Conservation (phyloP, 768 basidiomycete species). For the Suillus tomentosus region DNA sequence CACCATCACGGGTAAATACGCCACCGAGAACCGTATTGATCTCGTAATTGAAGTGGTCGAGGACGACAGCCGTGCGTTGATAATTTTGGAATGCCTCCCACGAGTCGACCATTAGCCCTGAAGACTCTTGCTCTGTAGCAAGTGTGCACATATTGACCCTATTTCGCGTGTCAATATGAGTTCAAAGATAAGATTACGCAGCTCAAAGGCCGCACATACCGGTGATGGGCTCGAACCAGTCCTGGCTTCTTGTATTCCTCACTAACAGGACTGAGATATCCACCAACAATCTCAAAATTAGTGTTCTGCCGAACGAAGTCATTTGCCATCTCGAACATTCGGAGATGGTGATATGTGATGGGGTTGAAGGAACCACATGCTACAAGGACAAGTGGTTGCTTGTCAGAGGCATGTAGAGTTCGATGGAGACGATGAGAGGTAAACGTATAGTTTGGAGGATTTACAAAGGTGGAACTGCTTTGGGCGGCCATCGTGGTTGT, state of each 20-base stretch:
- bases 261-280: slow-evolving; percentile 94
- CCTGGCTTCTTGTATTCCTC: slow-evolving; percentile 98
- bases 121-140: slow-evolving; percentile 86
- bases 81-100: slow-evolving; percentile 98
- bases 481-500: slow-evolving; percentile 29
- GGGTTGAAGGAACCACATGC: slow-evolving; percentile 99
- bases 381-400: slow-evolving; percentile 90
- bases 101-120: slow-evolving; percentile 96
- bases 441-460: slow-evolving; percentile 69
- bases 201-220: slow-evolving; percentile 54
- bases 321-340: slow-evolving; percentile 99
- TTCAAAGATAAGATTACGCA: neutral
- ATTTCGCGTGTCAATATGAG: slow-evolving; percentile 18
- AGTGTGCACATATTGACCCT: slow-evolving; percentile 88
- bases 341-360: slow-evolving; percentile 94
- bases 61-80: slow-evolving; percentile 93
- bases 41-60: slow-evolving; percentile 96
- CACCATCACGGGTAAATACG: slow-evolving; percentile 69
- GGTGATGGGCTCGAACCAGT: slow-evolving; percentile 80
- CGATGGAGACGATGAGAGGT: slow-evolving; percentile 63
- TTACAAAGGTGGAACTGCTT: slow-evolving; percentile 45
- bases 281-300: slow-evolving; percentile 90
- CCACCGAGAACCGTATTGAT: slow-evolving; percentile 88
- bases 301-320: slow-evolving; percentile 94
- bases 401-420: slow-evolving; percentile 59